These are phyloP conservation scores for Holtermanniella nyarrowii DNA, from an alignment of 768 basidiomycete species.

Conservation along the genomic window DNA sequence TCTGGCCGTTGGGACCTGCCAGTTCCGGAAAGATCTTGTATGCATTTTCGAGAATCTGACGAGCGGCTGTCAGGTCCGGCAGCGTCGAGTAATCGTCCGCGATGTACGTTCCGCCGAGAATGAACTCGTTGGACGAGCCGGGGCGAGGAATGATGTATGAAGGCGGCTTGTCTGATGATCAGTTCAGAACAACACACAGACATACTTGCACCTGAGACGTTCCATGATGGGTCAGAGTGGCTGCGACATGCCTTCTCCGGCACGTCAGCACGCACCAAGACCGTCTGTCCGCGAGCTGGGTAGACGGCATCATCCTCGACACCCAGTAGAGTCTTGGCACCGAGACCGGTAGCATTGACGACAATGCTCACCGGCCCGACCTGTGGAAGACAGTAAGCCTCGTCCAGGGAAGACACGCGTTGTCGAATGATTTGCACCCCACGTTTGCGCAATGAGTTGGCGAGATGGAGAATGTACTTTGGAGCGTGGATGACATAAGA, in stretches of 20 bases:
- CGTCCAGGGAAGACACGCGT: slow-evolving; percentile 45
- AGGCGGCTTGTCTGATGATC: slow-evolving; percentile 5
- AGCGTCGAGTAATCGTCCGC: slow-evolving; percentile 47
- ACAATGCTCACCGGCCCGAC: slow-evolving; percentile 43
- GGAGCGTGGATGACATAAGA: slow-evolving; percentile 50
- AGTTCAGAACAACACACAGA: not conserved
- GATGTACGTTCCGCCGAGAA: slow-evolving; percentile 55
- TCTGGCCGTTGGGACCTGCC: slow-evolving; percentile 40
- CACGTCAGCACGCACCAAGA: slow-evolving; percentile 57
- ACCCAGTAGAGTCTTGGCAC: slow-evolving; percentile 63
- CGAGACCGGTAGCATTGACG: slow-evolving; percentile 53
- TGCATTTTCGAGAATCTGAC: slow-evolving; percentile 44
- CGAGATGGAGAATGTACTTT: slow-evolving; percentile 49
- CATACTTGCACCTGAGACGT: not conserved
- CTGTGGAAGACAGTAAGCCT: slow-evolving; percentile 45
- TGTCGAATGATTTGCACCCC: slow-evolving; percentile 47
- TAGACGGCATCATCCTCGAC: slow-evolving; percentile 65
- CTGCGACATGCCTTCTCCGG: not conserved
- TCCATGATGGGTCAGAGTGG: not conserved
- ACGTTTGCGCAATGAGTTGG: slow-evolving; percentile 40
- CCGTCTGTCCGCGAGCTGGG: slow-evolving; percentile 76
- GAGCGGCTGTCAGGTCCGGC: slow-evolving; percentile 44
- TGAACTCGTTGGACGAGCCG: slow-evolving; percentile 42
- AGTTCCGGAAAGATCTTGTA: slow-evolving; percentile 43
- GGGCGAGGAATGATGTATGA: slow-evolving; percentile 60